Evolutionary conservation across 768 basidiomycete genomes (phyloP).

Genomic region (Hygrocybe punicea): DNA sequence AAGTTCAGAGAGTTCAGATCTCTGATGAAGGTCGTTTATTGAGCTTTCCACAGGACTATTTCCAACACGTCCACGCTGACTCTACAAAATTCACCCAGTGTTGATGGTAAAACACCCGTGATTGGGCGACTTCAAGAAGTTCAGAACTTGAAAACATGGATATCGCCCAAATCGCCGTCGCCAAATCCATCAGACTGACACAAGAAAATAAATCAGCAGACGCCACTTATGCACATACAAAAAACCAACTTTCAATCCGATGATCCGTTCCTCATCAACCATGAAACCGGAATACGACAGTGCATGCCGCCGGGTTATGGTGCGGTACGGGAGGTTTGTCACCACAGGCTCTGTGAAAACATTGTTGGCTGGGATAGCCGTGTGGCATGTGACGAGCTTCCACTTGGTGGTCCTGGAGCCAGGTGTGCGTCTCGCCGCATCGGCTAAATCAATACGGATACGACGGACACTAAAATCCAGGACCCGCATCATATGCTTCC

Average conservation of each 20-base stretch:
- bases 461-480: conserved; percentile 10
- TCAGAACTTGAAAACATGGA: conserved; percentile 3
- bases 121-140: too few relatives aligned
- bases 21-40: too few relatives aligned
- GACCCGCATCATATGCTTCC: conserved; percentile 1
- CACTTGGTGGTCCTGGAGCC: too few relatives aligned
- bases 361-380: too few relatives aligned
- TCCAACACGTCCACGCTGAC: too few relatives aligned
- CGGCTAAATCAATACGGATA: conserved; percentile 2
- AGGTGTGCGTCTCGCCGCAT: conserved; percentile 3
- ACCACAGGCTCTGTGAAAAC: too few relatives aligned
- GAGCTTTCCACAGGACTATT: too few relatives aligned
- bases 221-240: not conserved
- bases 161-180: not conserved
- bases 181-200: not conserved
- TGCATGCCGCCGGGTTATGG: not conserved
- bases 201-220: not conserved
- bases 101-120: too few relatives aligned
- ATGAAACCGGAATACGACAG: conserved; percentile 12
- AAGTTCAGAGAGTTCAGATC: too few relatives aligned
- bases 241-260: conserved; percentile 8
- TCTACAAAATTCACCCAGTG: too few relatives aligned
- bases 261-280: conserved; percentile 17
- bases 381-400: too few relatives aligned
- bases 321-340: conserved; percentile 5